Base-by-base conservation (phyloP, 1,284 basidiomycete species). In the Leccinum ponderosum region DNA sequence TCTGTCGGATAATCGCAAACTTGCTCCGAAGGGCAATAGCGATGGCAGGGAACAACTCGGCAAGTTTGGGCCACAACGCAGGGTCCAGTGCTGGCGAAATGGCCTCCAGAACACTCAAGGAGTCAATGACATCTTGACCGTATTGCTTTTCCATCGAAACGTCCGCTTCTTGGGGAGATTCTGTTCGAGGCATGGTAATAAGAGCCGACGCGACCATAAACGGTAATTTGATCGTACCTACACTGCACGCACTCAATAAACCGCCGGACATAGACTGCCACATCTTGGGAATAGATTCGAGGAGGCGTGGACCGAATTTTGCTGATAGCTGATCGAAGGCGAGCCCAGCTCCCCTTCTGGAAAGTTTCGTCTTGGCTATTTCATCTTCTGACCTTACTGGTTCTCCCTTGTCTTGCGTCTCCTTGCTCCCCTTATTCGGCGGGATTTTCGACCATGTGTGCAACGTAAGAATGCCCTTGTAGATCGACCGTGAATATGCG, bases 71-170 rank as follows among this genome's bases (percentile, higher is more conserved):
- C 78, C 91, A 87, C 1, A 98, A 81, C 2, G 83, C 79, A 48
- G 84, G 75, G 65, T 95, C 87, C 53, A 99, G 82, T 20, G 90
- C 85, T 0, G 92, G 90, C 4, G 90, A 84, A 51, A 95, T 83
- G 17, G 92, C 90, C 65, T 94, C 91, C 11, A 99, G 80, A 37
- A 97, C 91, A 56, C 96, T 96, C 57, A 98, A 82, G 2, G 91
- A 91, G 76, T 99, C 97, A 62, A 99, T 89, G 29, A 98, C 84
- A 69, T 95, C 91, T 76, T 99, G 97, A 0, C 95, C 97, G 62
- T 80, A 83, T 60, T 87, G 84, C 69, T 86, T 86, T 64, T 87
- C 87, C 65, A 93, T 90, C 53, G 83, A 75, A 37, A 73, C 72
- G 67, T 92, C 90, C 48, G 83, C 82, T 60, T 87, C 80, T 61